These are phyloP conservation scores for Wickerhamiella sorbophila DNA, from an alignment of 805 yeast genomes.

Conservation along the genomic window DNA sequence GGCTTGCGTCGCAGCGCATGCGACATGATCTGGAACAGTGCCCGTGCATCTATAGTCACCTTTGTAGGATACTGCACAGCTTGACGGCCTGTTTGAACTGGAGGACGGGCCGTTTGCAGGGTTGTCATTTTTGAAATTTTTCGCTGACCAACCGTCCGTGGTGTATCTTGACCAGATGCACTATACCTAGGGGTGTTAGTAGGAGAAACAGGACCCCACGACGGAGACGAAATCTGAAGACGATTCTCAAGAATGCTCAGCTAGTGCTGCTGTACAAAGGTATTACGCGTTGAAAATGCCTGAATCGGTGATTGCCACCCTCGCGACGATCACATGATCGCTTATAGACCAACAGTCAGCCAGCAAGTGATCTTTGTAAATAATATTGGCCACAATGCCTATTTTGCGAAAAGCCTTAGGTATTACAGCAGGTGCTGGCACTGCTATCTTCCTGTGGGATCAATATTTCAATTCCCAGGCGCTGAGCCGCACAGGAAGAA, in stretches of 20 bases:
- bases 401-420: conserved; percentile 5
- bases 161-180: not conserved
- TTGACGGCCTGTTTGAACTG: conserved; percentile 15
- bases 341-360: no score
- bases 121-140: conserved; percentile 6
- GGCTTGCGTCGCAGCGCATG: conserved; percentile 45
- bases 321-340: no score
- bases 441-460: conserved; percentile 26
- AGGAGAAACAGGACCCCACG: not conserved
- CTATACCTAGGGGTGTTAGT: not conserved
- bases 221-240: no score
- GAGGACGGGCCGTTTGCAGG: conserved; percentile 12
- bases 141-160: conserved; percentile 1
- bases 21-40: conserved; percentile 63
- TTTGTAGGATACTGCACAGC: conserved; percentile 17
- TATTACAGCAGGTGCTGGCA: conserved; percentile 11
- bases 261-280: no score
- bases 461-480: conserved; percentile 34
- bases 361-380: no score
- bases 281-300: no score
- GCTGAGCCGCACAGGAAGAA: conserved; percentile 36
- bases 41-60: conserved; percentile 51
- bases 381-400: not conserved
- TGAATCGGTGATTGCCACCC: no score
- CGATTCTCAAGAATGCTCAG: no score